Evolutionary conservation across 345 rosid species (phyloP).

Genomic region (Boechera stricta): DNA sequence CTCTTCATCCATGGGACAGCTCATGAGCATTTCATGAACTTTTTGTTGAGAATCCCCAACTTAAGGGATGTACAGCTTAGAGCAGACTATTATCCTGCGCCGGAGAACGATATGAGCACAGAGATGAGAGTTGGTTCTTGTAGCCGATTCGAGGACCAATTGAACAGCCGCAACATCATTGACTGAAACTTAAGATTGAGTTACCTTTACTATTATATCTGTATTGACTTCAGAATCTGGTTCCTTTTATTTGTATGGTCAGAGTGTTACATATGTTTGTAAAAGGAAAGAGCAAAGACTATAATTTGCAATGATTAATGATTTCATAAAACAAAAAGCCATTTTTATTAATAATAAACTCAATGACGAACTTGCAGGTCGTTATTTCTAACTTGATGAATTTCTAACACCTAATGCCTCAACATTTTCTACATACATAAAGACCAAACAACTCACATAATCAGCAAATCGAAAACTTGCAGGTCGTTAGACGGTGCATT

Average conservation of each 20-base stretch:
- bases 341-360: neutral
- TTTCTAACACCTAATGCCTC: too few species aligned
- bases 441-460: neutral
- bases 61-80: slow-evolving; percentile 89
- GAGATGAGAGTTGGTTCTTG: slow-evolving; percentile 89
- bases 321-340: neutral
- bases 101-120: slow-evolving; percentile 82
- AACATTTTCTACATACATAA: neutral
- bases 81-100: slow-evolving; percentile 96
- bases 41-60: slow-evolving; percentile 57
- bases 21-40: slow-evolving; percentile 88
- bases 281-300: slow-evolving; percentile 25
- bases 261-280: slow-evolving; percentile 39
- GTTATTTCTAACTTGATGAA: neutral
- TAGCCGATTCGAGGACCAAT: slow-evolving; percentile 79
- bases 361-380: neutral
- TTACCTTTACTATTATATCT: neutral
- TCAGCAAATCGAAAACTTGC: slow-evolving; percentile 63
- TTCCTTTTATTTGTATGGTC: neutral
- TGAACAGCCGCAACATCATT: slow-evolving; percentile 61
- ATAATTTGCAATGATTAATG: slow-evolving; percentile 19
- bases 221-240: slow-evolving; percentile 13
- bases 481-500: slow-evolving; percentile 63
- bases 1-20: slow-evolving; percentile 95
- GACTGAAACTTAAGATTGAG: slow-evolving; percentile 52